Evolutionary conservation across 805 yeast species (phyloP), one percentile per base, ranked within the genome.

Genomic region (Cyberlindnera petersonii): DNA sequence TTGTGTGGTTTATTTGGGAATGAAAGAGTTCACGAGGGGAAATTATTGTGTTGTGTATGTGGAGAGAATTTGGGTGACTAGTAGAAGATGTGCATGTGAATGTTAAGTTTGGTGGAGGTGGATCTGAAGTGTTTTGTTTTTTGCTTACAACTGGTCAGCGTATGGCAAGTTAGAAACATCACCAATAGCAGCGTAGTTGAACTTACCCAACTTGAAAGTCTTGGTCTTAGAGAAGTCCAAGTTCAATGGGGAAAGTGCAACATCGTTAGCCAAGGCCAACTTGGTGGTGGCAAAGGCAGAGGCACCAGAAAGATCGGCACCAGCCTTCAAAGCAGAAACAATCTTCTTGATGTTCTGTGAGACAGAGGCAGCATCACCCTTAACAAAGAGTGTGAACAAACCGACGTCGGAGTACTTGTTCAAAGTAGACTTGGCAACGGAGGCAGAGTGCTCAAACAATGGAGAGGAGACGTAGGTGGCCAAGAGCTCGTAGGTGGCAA

Each of bases 181-280:
- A 68, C 98, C 98, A 47, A 86, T 81, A 48, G 93, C 96, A 50
- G 82, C 93, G 59, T 84, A 81, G 71, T 82, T 87, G 71, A 80
- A 81, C 58, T 78, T 78, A 49, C 72, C 73, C 45, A 83, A 55
- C 58, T 74, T 69, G 61, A 60, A 69, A 44, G 57, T 50, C 46
- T 67, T 64, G 38, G 65, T 71, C 18, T 63, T 49, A 24, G 64
- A 56, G 40, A 68, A 61, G 37, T 66, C 61, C 24, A 65, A 52
- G 39, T 65, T 59, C 43, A 53, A 39, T 47, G 69, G 61, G 39
- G 59, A 47, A 37, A 58, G 55, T 26, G 66, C 47, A 43, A 59
- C 24, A 40, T 63, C 66, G 50, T 69, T 73, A 31, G 68, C 61
- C 43, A 71, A 56, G 33, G 72, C 67, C 32, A 63, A 53, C 49